Conservation (phyloP, 129 eudicot species). For the Deinandra increscens region DNA sequence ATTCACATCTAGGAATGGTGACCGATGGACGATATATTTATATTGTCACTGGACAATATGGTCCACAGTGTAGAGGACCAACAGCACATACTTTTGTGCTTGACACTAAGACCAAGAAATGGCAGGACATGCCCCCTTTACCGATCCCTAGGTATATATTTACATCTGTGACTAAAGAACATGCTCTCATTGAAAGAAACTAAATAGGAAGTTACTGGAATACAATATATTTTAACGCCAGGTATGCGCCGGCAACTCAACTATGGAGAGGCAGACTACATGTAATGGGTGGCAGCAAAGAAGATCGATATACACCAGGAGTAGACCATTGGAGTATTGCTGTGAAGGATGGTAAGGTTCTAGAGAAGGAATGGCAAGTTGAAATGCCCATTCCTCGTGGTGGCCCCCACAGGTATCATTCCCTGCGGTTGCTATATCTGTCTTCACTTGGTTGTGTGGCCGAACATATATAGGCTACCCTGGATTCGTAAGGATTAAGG, state of each 20-base stretch:
- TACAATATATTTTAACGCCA: conserved; percentile 22
- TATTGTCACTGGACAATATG: conserved; percentile 83
- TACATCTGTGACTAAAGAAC: neutral
- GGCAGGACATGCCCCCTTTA: conserved; percentile 75
- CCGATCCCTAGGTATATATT: conserved; percentile 77
- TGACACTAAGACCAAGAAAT: conserved; percentile 78
- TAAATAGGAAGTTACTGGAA: neutral
- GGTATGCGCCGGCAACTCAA: conserved; percentile 98
- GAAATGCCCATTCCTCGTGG: conserved; percentile 98
- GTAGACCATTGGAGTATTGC: conserved; percentile 96
- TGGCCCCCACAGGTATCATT: conserved; percentile 87
- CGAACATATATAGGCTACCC: too few species aligned
- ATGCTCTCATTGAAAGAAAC: neutral
- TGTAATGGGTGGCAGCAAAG: conserved; percentile 99
- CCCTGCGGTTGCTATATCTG: conserved; percentile 3
- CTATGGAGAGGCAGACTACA: conserved; percentile 99
- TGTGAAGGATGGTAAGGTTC: conserved; percentile 78
- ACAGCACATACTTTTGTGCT: conserved; percentile 76
- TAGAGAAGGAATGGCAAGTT: conserved; percentile 79
- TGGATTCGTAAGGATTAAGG: conserved; percentile 1
- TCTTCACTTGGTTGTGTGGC: neutral
- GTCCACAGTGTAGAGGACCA: conserved; percentile 98
- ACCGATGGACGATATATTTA: conserved; percentile 91
- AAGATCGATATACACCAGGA: conserved; percentile 74
- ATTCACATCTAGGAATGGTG: conserved; percentile 97